Base-by-base conservation (phyloP, 2,329 filamentous ascomycete species). In the Sporothrix humicola region DNA sequence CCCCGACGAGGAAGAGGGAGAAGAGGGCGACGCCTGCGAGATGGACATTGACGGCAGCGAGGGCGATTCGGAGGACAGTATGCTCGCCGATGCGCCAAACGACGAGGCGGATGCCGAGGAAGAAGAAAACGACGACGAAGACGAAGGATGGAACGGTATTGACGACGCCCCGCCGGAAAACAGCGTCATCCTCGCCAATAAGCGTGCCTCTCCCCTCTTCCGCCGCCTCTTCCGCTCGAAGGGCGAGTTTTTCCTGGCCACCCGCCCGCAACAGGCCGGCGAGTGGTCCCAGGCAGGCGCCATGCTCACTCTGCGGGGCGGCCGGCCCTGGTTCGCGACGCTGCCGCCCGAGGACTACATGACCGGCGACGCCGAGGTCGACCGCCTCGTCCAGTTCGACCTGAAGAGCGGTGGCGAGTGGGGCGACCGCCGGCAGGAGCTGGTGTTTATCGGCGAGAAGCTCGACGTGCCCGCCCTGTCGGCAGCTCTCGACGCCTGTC, bases 361-460 rank as follows among this genome's bases (percentile, higher is more conserved):
- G 1, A 87, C 87, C 0, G 82, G 86, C 68, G 82, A 88, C 71
- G 79, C 81, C 0, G 80, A 84, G n/a, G 84, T 87, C 0, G 83
- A 87, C 48, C 82, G 82, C 7, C 85, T 87, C 0, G 84, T 87
- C 13, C 78, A 81, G 58, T 83, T 86, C 72, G 86, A 88, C 76
- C 84, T 88, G 26, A 78, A 82, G 7, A 85, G 86, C 37, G 86
- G 86, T 5, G 88, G 87, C 0, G 85, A 88, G 74, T 93, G 90
- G 90, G 91, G 90, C 0, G 91, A 93, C 76, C 84, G 91, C 0
- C 84, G 91, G 1, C 91, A 93, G 79, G 91, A 93, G 79, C 79
- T 93, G 7, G 91, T 93, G 2, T 92, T 93, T 74, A 93, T 94
- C 73, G 91, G 91, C 0, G 90, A 93, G 79, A 84, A 85, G 5